These are phyloP conservation scores for Nyssa sinensis DNA, from an alignment of 148 eudicot species.

Conservation along the genomic window DNA sequence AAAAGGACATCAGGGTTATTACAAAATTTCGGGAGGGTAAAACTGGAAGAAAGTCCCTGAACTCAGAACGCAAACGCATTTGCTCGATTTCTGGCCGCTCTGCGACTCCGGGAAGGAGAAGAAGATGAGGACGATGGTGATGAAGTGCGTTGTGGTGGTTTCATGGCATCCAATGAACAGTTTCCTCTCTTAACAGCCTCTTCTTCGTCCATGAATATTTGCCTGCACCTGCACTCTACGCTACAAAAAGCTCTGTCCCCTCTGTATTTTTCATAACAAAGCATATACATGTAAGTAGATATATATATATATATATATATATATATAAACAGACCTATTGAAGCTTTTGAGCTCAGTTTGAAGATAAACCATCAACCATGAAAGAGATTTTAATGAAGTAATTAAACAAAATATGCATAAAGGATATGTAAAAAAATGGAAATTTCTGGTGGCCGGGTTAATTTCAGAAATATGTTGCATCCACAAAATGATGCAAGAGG, in stretches of 20 bases:
- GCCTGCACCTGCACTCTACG: conserved; percentile 49
- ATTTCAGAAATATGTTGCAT: too few species aligned
- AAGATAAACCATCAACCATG: too few species aligned
- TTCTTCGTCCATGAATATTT: conserved; percentile 43
- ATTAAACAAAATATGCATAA: too few species aligned
- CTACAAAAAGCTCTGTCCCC: conserved; percentile 55
- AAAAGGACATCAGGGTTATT: not conserved
- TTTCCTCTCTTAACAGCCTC: conserved; percentile 13
- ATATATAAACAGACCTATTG: too few species aligned
- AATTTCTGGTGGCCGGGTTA: too few species aligned
- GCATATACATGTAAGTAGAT: not conserved
- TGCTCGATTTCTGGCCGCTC: conserved; percentile 18
- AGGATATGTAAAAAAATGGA: too few species aligned
- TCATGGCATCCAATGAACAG: conserved; percentile 24
- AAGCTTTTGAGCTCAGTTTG: too few species aligned
- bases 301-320: not conserved
- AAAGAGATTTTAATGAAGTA: too few species aligned
- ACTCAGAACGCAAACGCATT: too few species aligned
- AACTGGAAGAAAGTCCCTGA: conserved; percentile 9
- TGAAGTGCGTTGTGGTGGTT: not conserved
- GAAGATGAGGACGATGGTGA: conserved; percentile 13
- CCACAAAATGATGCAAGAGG: too few species aligned
- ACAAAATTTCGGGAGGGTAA: conserved; percentile 2
- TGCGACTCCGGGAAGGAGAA: conserved; percentile 5
- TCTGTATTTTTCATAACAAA: conserved; percentile 34